Conservation (phyloP, 202 grass and related monocot genomes). For the Musa balbisiana region DNA sequence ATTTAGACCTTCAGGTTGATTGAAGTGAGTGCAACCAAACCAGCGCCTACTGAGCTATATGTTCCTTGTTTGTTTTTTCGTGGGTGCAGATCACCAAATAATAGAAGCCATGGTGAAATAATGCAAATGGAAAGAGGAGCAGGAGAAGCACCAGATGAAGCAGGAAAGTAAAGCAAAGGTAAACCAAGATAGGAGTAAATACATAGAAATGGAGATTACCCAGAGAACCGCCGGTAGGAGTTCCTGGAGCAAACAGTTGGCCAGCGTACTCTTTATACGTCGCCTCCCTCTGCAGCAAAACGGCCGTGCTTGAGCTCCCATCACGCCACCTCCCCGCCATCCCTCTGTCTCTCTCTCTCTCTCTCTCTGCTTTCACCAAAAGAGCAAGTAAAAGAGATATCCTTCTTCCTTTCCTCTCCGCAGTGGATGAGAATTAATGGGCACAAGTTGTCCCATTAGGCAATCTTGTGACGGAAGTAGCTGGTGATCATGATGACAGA, state of each 20-base stretch:
- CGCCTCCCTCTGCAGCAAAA: background rate
- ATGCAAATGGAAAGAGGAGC: too few species aligned
- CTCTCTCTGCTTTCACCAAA: background rate
- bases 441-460: background rate
- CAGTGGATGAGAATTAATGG: too few species aligned
- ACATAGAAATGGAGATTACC: background rate
- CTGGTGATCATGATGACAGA: conserved; percentile 4
- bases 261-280: background rate
- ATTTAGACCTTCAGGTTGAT: too few species aligned
- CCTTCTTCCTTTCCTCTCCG: background rate
- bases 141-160: background rate
- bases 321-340: background rate
- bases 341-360: background rate
- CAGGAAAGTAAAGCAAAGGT: background rate
- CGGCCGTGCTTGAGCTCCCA: background rate
- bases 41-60: too few species aligned
- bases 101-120: too few species aligned
- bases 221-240: background rate
- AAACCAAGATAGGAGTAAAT: too few species aligned
- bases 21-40: too few species aligned
- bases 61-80: too few species aligned
- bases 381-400: background rate
- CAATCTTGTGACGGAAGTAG: conserved; percentile 3
- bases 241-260: too few species aligned
- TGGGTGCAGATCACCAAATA: too few species aligned